Conservation (phyloP, 192 early-diverging fungal genomes). For the Backusella macrospora region DNA sequence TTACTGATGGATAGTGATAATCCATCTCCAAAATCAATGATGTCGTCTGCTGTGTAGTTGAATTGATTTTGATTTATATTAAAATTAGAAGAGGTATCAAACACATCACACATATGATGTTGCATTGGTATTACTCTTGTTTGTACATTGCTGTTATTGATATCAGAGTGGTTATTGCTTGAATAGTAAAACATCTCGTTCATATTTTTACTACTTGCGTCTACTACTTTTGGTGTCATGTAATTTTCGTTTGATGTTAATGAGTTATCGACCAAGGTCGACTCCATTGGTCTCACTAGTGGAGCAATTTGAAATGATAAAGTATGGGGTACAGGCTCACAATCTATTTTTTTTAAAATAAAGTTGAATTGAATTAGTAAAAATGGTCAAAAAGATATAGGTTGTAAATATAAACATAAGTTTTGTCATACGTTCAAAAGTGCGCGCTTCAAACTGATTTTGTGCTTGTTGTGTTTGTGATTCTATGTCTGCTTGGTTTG, state of each 20-base stretch:
- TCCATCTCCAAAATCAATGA: background rate
- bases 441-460: background rate
- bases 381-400: background rate
- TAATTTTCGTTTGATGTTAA: background rate
- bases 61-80: background rate
- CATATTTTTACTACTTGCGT: background rate
- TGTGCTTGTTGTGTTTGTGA: constrained; percentile 6
- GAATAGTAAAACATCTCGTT: background rate
- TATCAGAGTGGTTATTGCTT: background rate
- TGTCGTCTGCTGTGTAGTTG: background rate
- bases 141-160: background rate
- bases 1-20: background rate
- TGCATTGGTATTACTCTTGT: background rate
- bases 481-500: background rate
- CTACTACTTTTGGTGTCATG: background rate
- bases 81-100: background rate
- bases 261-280: background rate
- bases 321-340: background rate
- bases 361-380: background rate
- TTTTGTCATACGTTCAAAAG: background rate
- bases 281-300: background rate
- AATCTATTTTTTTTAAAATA: background rate
- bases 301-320: background rate
- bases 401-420: no score
- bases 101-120: background rate